Percentiles rank a stretch among this genome's conserved stretches.
These are phyloP conservation scores for Saccharomycopsis sp. DNA, from an alignment of 805 yeast genomes.

Conservation along the genomic window DNA sequence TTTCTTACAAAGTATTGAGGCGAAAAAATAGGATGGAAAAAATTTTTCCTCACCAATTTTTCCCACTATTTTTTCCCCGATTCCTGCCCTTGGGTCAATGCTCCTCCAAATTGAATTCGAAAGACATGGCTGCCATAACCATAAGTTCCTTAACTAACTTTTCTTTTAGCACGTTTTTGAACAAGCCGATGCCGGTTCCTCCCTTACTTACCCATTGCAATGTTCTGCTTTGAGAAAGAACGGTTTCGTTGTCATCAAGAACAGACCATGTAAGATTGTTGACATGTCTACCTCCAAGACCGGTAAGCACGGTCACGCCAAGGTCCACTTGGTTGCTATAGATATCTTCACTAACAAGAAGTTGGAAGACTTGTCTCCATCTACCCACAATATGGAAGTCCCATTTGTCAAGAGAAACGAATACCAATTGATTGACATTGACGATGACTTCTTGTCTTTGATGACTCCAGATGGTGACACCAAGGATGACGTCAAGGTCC, in stretches of 20 bases:
- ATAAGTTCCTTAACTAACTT: slow-evolving; percentile 8
- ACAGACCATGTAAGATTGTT: slow-evolving; percentile 99
- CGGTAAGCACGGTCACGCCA: slow-evolving; percentile 99
- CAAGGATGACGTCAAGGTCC: slow-evolving; percentile 98
- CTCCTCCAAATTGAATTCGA: not conserved
- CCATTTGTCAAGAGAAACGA: slow-evolving; percentile 96
- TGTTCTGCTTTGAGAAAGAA: slow-evolving; percentile 99
- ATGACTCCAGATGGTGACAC: slow-evolving; percentile 97
- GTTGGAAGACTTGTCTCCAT: slow-evolving; percentile 99
- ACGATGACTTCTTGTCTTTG: slow-evolving; percentile 94
- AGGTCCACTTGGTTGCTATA: slow-evolving; percentile 98
- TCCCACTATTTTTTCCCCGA: not conserved
- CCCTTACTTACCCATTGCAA: slow-evolving; percentile 97
- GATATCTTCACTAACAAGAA: slow-evolving; percentile 99
- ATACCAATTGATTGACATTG: slow-evolving; percentile 95
- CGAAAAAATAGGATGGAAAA: not conserved
- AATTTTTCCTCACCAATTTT: not conserved
- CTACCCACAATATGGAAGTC: slow-evolving; percentile 99
- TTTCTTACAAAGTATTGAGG: too few relatives aligned
- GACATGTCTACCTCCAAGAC: slow-evolving; percentile 99
- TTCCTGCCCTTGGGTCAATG: too few relatives aligned
- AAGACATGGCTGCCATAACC: too few relatives aligned
- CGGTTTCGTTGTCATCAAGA: slow-evolving; percentile 98
- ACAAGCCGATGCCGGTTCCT: slow-evolving; percentile 98
- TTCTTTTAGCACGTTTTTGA: slow-evolving; percentile 77